A percentile compares a stretch with the other conserved stretches of the same genome.
Conservation (phyloP, 2,329 filamentous ascomycete species). For the Diplodia seriata region DNA sequence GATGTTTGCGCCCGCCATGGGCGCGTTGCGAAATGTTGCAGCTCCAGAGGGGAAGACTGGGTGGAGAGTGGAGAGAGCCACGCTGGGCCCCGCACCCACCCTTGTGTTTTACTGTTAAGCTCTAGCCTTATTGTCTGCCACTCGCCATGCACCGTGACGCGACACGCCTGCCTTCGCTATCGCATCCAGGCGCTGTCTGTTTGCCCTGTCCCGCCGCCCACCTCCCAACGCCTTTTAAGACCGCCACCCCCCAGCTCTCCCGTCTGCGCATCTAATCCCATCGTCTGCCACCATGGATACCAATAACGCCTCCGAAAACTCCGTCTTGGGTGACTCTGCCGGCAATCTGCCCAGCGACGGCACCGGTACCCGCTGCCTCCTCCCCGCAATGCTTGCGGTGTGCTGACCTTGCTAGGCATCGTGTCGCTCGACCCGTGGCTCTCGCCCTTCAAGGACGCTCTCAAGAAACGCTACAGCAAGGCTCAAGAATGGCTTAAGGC, state of each 20-base stretch:
- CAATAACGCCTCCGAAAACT: conserved; percentile 56
- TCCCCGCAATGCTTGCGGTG: conserved; percentile 18
- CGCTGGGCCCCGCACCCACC: conserved; percentile 19
- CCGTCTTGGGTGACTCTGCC: conserved; percentile 53
- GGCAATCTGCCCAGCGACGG: conserved; percentile 69
- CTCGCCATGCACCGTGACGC: conserved; percentile 23
- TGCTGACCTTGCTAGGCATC: conserved; percentile 68
- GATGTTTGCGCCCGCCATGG: conserved; percentile 20
- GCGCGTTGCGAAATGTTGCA: conserved; percentile 28
- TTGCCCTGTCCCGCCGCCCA: conserved; percentile 22
- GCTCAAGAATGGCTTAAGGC: conserved; percentile 86
- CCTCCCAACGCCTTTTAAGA: conserved; percentile 29
- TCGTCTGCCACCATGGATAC: conserved; percentile 36
- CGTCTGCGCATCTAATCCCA: conserved; percentile 11
- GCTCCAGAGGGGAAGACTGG: conserved; percentile 20
- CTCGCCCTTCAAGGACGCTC: conserved; percentile 77
- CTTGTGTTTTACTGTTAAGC: conserved; percentile 9
- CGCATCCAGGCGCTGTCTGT: conserved; percentile 23
- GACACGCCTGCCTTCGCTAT: conserved; percentile 18
- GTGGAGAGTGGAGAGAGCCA: conserved; percentile 28
- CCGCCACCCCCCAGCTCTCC: conserved; percentile 16
- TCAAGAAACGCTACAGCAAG: conserved; percentile 78
- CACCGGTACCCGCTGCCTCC: conserved; percentile 63
- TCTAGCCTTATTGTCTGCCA: conserved; percentile 14
- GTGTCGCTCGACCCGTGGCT: conserved; percentile 89